Evolutionary conservation across 257 asterid genomes (phyloP), one percentile per base, ranked within the genome.

Genomic region (Paraleonurus japonicus): DNA sequence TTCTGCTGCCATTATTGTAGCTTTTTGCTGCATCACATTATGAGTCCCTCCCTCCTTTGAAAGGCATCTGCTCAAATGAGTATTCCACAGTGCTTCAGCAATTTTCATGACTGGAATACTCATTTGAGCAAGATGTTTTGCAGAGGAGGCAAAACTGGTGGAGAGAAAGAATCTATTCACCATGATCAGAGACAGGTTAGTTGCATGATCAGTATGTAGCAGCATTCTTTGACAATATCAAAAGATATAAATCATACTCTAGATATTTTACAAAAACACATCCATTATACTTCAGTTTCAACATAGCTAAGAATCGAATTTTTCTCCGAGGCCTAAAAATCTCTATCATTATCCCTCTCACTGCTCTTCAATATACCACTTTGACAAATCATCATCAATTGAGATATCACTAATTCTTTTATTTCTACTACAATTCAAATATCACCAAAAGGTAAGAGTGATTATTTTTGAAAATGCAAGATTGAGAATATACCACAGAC

Each of bases 1-100:
- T n/a, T n/a, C n/a, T n/a, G n/a, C n/a, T n/a, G n/a, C n/a, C n/a
- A n/a, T n/a, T n/a, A n/a, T n/a, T n/a, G n/a, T n/a, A n/a, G n/a
- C n/a, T n/a, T n/a, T n/a, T n/a, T n/a, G n/a, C n/a, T n/a, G n/a
- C n/a, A n/a, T n/a, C n/a, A n/a, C n/a, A n/a, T 45, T 61, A 71
- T 22, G n/a, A 71, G 37, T 7, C 24, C 68, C 33, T 7, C 24
- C 68, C 33, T 62, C 41, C 70, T 22, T 51, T 62, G 65, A 37
- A 73, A 50, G 54, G 19, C 58, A 53, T 73, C 64, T 61, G 76
- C 70, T 61, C 70, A 72, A 72, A 62, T 61, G 70, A 47, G 76
- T 30, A 28, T 61, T 48, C 63, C 76, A 71, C 63, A 30, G 13
- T 43, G 75, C 69, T 43, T 43, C 61, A 58, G 67, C 43, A 23